Evolutionary conservation across 2,329 filamentous ascomycete genomes (phyloP).

Genomic region (Nigrospora oryzae): DNA sequence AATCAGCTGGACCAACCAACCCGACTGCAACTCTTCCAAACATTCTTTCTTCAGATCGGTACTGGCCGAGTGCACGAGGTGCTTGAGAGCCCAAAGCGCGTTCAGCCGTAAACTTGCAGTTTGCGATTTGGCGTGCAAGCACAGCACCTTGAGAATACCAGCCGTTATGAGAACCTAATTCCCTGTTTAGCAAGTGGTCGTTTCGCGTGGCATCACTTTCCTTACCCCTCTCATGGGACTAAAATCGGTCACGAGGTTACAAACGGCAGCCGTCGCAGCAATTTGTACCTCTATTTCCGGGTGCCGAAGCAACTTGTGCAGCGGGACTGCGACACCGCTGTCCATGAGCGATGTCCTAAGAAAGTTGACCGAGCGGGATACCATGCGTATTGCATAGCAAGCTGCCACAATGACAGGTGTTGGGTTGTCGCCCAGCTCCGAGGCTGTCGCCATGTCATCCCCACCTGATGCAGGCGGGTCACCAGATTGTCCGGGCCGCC

Average conservation of each 20-base stretch:
- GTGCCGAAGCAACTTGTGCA: constrained; percentile 69
- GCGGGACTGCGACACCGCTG: constrained; percentile 67
- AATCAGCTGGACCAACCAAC: constrained; percentile 76
- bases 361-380: constrained; percentile 78
- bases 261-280: constrained; percentile 75
- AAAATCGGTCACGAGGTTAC: constrained; percentile 79
- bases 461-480: constrained; percentile 27
- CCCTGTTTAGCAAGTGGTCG: no score
- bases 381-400: constrained; percentile 70
- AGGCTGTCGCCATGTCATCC: constrained; percentile 15
- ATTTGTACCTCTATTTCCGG: constrained; percentile 72
- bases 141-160: constrained; percentile 69
- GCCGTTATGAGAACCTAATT: constrained; percentile 60
- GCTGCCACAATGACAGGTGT: constrained; percentile 73
- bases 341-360: constrained; percentile 83
- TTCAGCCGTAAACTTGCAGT: constrained; percentile 75
- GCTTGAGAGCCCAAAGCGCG: constrained; percentile 89
- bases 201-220: constrained; percentile 4
- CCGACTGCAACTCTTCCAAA: constrained; percentile 66
- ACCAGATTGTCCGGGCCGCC: constrained; percentile 35
- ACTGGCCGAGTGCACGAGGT: constrained; percentile 67
- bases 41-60: constrained; percentile 69
- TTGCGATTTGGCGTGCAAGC: constrained; percentile 73
- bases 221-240: constrained; percentile 84
- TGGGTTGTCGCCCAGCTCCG: constrained; percentile 64